Evolutionary conservation across 225 moss, liverwort and hornwort species (phyloP).

Genomic region (Polytrichum commune): DNA sequence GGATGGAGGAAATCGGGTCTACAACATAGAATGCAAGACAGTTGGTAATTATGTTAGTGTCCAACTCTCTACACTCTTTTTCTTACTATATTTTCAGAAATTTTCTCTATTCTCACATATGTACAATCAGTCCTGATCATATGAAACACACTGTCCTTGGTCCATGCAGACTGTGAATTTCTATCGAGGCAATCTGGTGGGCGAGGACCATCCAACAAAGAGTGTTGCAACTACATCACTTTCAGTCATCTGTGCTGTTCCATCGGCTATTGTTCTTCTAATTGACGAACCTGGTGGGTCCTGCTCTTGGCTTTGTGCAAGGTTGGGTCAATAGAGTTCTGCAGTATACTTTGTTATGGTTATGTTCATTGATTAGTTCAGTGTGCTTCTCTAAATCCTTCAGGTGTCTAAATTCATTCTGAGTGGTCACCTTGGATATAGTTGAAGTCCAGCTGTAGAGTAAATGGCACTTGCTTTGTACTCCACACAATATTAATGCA

Average conservation of each 20-base stretch:
- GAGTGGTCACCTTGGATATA: too few species aligned
- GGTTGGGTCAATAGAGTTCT: too few species aligned
- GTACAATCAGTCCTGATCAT: neutral
- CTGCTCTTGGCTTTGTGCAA: neutral
- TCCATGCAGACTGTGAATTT: conserved; percentile 58
- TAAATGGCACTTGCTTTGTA: neutral
- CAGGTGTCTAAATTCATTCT: too few species aligned
- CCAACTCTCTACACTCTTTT: conserved; percentile 9
- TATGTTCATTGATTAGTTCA: neutral
- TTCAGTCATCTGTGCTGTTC: conserved; percentile 68
- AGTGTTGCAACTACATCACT: conserved; percentile 65
- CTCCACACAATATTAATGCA: neutral
- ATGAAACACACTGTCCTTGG: neutral
- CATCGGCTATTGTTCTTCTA: conserved; percentile 71
- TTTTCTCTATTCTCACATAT: neutral
- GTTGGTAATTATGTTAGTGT: conserved; percentile 63
- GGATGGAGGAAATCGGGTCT: conserved; percentile 66
- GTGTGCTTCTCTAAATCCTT: too few species aligned
- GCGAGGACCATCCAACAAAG: conserved; percentile 78
- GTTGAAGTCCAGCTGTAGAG: too few species aligned
- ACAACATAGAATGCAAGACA: conserved; percentile 67
- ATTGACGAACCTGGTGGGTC: conserved; percentile 72
- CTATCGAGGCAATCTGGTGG: conserved; percentile 78
- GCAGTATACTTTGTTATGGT: neutral
- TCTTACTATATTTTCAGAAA: neutral